Percentiles rank a stretch among this genome's conserved stretches.
Conservation (phyloP, 208 protist species). For the Leishmania mexicana region DNA sequence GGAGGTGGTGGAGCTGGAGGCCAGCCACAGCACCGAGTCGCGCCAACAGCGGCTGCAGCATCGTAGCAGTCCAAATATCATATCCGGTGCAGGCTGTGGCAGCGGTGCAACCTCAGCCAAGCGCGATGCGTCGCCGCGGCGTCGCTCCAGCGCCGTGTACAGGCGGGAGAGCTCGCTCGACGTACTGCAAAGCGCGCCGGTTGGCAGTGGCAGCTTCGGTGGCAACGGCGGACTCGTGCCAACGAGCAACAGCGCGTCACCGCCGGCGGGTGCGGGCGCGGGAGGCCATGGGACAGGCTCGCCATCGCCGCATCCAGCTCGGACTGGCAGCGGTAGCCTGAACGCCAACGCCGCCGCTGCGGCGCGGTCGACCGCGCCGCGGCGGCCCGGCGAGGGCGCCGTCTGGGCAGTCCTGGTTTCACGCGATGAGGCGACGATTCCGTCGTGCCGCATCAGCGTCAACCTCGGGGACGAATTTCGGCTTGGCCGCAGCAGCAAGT, state of each 20-base stretch:
- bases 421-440: conserved; percentile 74
- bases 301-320: conserved; percentile 20
- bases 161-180: conserved; percentile 21
- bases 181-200: conserved; percentile 1
- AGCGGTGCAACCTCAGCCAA: background rate
- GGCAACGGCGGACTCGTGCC: conserved; percentile 10
- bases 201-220: background rate
- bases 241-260: conserved; percentile 25
- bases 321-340: conserved; percentile 15
- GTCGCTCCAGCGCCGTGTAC: conserved; percentile 7
- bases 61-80: background rate
- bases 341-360: background rate
- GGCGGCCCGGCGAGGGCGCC: conserved; percentile 19
- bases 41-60: conserved; percentile 1
- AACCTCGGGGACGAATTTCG: conserved; percentile 57
- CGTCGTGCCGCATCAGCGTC: conserved; percentile 66
- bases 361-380: conserved; percentile 9
- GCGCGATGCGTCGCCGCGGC: background rate
- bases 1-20: conserved; percentile 20
- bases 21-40: conserved; percentile 4
- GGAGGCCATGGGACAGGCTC: conserved; percentile 13
- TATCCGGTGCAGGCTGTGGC: background rate
- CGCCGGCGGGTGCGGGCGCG: background rate
- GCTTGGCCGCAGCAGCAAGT: conserved; percentile 89
- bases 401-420: conserved; percentile 82